Evolutionary conservation across 768 basidiomycete species (phyloP).

Genomic region (Psilocybe cyanescens): DNA sequence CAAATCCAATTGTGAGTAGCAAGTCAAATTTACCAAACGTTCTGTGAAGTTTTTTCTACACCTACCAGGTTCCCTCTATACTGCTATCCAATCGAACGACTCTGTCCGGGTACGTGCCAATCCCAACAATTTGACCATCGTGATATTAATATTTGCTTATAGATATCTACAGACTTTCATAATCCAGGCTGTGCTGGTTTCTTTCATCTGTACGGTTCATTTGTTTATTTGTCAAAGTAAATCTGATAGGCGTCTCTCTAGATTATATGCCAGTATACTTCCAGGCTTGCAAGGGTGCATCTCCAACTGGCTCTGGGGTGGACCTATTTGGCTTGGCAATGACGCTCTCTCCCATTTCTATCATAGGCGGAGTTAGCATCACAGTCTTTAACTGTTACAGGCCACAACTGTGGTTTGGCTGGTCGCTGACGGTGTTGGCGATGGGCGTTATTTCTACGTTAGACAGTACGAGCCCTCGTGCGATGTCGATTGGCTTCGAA

Average conservation of each 20-base stretch:
- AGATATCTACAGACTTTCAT: background rate
- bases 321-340: slow-evolving; percentile 35
- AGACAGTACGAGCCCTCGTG: slow-evolving; percentile 24
- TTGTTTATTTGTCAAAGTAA: too few relatives aligned
- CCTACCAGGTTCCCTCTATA: slow-evolving; percentile 20
- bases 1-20: background rate
- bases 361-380: slow-evolving; percentile 25
- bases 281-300: slow-evolving; percentile 38
- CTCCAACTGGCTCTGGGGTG: slow-evolving; percentile 38
- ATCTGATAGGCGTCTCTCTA: background rate
- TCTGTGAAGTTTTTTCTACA: background rate
- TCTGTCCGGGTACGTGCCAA: background rate
- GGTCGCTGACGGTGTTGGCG: slow-evolving; percentile 34
- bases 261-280: slow-evolving; percentile 28
- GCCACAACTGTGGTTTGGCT: slow-evolving; percentile 34
- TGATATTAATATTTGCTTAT: background rate
- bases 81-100: background rate
- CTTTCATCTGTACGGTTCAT: background rate
- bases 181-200: background rate
- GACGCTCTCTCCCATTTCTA: slow-evolving; percentile 40
- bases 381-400: background rate
- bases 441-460: slow-evolving; percentile 38
- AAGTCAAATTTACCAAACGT: too few relatives aligned
- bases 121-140: background rate
- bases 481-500: slow-evolving; percentile 24